Evolutionary conservation across 2,329 filamentous ascomycete genomes (phyloP).

Genomic region (Calonectria ilicicola): DNA sequence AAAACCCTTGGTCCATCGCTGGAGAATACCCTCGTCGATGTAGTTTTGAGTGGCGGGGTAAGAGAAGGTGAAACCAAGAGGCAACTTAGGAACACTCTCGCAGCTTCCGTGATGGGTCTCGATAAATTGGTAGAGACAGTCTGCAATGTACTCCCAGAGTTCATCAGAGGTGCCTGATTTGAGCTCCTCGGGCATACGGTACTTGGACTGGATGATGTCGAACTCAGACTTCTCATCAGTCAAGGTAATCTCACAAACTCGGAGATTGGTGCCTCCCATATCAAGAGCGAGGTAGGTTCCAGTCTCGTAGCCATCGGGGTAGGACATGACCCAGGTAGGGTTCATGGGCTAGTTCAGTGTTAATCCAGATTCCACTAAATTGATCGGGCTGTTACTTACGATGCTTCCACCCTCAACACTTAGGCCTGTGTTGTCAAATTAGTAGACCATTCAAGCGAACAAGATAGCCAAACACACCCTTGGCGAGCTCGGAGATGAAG

Average conservation of each 20-base stretch:
- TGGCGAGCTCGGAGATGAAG: slow-evolving; percentile 88
- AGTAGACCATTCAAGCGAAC: slow-evolving; percentile 8
- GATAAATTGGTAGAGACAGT: slow-evolving; percentile 91
- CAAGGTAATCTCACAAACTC: slow-evolving; percentile 92
- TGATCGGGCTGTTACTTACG: slow-evolving; percentile 65
- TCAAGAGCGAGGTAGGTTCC: slow-evolving; percentile 92
- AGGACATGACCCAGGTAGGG: slow-evolving; percentile 93
- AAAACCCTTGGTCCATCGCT: slow-evolving; percentile 98
- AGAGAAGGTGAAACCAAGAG: slow-evolving; percentile 95
- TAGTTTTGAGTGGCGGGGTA: slow-evolving; percentile 95
- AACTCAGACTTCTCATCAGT: slow-evolving; percentile 90
- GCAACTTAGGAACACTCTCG: slow-evolving; percentile 72
- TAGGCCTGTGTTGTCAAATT: slow-evolving; percentile 67
- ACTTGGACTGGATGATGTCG: slow-evolving; percentile 96
- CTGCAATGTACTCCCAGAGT: slow-evolving; percentile 94
- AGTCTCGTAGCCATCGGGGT: slow-evolving; percentile 87
- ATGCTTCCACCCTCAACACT: slow-evolving; percentile 92
- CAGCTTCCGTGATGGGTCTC: slow-evolving; percentile 83
- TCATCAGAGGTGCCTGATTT: slow-evolving; percentile 87
- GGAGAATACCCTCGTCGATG: slow-evolving; percentile 91
- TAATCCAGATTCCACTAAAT: slow-evolving; percentile 25
- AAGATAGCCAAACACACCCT: slow-evolving; percentile 66
- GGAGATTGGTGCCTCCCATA: slow-evolving; percentile 96
- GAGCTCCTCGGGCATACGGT: slow-evolving; percentile 92
- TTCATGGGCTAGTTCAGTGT: slow-evolving; percentile 85